Base-by-base conservation (phyloP, 208 protist genomes). In the Naegleria fowleri region DNA sequence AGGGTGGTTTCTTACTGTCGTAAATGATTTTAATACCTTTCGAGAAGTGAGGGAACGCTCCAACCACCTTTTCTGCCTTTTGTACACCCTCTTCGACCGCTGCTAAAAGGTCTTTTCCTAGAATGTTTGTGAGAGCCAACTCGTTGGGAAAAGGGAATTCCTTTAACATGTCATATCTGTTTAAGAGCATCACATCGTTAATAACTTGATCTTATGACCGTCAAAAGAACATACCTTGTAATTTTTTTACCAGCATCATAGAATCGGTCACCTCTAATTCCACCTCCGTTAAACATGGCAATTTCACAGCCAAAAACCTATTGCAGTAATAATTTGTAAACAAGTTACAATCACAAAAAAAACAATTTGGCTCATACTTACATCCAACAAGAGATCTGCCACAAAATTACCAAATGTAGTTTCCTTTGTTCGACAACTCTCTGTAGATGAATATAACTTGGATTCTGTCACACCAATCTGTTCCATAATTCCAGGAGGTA, bases 111-210 rank as follows among this genome's bases (percentile, higher is more conserved):
- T 40, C 39, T 33, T 51, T 29, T 51, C 83, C 83, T 22, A 16
- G 22, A 41, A 86, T 48, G 25, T 29, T 11, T 25, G 16, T 7
- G 5, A 86, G 11, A 33, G 5, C 16, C 0, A 43, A 15, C 11
- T 48, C 39, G 33, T 86, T 86, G 6, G 83, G 83, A 16, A 86
- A 86, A 33, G 83, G 83, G 1, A 51, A 86, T 86, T 86, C 83
- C 11, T 86, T 86, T 13, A n/a, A 7, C 22, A 86, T 86, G 38
- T 86, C 83, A 25, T 9, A 33, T 48, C 29, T 86, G n/a, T n/a
- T n/a, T n/a, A n/a, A n/a, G n/a, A n/a, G n/a, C n/a, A n/a, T n/a
- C n/a, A n/a, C n/a, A n/a, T n/a, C n/a, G n/a, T n/a, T n/a, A n/a
- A n/a, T n/a, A n/a, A n/a, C n/a, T n/a, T n/a, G n/a, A n/a, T n/a